Conservation (phyloP, 305 asterid genomes). For the Coffea humblotiana region DNA sequence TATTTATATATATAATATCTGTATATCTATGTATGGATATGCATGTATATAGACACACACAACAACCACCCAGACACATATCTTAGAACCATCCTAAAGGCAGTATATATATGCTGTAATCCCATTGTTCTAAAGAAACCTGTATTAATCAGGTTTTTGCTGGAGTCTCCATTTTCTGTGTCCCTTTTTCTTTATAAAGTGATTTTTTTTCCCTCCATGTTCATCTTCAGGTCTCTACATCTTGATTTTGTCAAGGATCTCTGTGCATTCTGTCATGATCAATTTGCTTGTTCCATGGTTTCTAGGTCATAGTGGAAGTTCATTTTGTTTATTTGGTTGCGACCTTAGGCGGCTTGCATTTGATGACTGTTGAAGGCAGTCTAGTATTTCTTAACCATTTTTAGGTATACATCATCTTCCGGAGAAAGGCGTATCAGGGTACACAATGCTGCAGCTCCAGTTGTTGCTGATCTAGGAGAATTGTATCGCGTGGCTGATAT, state of each 20-base stretch:
- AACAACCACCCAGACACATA: too few relatives aligned
- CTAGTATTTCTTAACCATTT: conserved; percentile 47
- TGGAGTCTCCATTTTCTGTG: neutral
- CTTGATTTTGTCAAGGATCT: neutral
- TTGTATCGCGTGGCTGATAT: conserved; percentile 94
- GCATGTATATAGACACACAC: too few relatives aligned
- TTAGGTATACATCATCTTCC: conserved; percentile 89
- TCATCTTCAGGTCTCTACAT: neutral
- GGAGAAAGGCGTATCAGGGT: conserved; percentile 99
- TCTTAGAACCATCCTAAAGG: neutral
- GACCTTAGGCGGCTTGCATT: neutral
- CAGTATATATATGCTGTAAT: neutral
- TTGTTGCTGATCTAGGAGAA: conserved; percentile 83
- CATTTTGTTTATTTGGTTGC: neutral
- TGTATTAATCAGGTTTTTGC: too few relatives aligned
- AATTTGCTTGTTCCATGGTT: neutral
- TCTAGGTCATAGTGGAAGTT: neutral
- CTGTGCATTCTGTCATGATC: neutral
- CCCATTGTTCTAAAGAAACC: neutral
- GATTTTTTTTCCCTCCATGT: neutral
- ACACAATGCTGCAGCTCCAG: conserved; percentile 97
- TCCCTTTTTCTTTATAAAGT: neutral
- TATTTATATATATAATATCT: too few relatives aligned
- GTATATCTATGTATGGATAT: too few relatives aligned
- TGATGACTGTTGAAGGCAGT: conserved; percentile 2